Percentiles rank a stretch among this genome's conserved stretches.
Conservation (phyloP, 148 eudicot genomes). For the Diospyros kaki region DNA sequence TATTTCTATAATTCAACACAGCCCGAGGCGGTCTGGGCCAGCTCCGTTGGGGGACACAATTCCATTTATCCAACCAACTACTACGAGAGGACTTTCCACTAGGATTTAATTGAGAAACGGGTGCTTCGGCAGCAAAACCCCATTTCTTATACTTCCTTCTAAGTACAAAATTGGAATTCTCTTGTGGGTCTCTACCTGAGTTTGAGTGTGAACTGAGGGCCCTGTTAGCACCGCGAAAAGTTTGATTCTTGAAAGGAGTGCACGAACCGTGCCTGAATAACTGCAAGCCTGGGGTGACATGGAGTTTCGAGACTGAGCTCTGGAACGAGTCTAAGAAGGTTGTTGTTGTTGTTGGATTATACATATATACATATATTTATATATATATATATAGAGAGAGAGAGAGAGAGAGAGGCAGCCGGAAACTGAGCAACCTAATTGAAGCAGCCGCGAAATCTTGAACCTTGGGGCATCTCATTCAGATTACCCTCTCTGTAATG, state of each 20-base stretch:
- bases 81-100: slow-evolving; percentile 24
- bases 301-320: slow-evolving; percentile 51
- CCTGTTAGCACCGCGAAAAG: slow-evolving; percentile 16
- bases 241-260: slow-evolving; percentile 24
- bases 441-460: neutral
- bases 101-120: slow-evolving; percentile 15
- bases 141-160: slow-evolving; percentile 13
- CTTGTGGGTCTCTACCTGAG: slow-evolving; percentile 24
- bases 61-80: slow-evolving; percentile 84
- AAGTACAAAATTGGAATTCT: slow-evolving; percentile 24
- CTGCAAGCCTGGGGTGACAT: slow-evolving; percentile 29
- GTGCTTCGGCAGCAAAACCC: slow-evolving; percentile 19
- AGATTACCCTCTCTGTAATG: neutral
- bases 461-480: neutral
- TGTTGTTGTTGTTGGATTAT: slow-evolving; percentile 32
- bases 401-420: neutral
- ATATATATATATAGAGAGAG: neutral
- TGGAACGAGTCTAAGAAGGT: slow-evolving; percentile 50
- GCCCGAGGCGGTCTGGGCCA: slow-evolving; percentile 38
- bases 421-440: neutral
- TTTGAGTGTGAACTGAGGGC: slow-evolving; percentile 20
- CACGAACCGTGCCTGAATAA: slow-evolving; percentile 54
- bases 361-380: neutral
- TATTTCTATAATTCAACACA: slow-evolving; percentile 43
- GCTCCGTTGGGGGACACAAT: slow-evolving; percentile 32